Evolutionary conservation across 768 basidiomycete species (phyloP).

Genomic region (Trametes sanguinea): DNA sequence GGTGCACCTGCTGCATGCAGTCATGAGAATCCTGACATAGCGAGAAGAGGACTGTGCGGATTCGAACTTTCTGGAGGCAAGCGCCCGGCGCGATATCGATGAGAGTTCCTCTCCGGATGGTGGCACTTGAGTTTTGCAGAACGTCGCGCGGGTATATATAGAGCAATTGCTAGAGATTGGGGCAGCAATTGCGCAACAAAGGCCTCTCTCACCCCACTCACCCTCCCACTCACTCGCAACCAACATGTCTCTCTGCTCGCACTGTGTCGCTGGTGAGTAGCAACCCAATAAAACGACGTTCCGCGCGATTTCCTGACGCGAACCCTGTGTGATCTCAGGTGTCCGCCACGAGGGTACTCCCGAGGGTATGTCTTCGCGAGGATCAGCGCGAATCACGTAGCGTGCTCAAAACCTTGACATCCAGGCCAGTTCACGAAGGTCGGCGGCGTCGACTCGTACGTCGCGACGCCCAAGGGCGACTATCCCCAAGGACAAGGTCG

Average conservation of each 20-base stretch:
- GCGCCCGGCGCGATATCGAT: conserved; percentile 9
- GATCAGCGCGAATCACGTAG: conserved; percentile 40
- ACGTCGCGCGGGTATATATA: conserved; percentile 10
- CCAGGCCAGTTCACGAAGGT: conserved; percentile 41
- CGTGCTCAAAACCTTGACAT: conserved; percentile 37
- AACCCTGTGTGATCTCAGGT: conserved; percentile 22
- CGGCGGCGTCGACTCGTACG: conserved; percentile 43
- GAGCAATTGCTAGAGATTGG: background rate
- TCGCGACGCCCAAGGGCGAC: conserved; percentile 40
- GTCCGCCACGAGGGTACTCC: conserved; percentile 40
- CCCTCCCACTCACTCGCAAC: background rate
- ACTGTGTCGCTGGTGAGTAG: conserved; percentile 56
- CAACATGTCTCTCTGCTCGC: conserved; percentile 53
- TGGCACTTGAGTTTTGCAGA: background rate
- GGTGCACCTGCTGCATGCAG: background rate
- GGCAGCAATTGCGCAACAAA: background rate
- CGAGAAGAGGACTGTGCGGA: background rate
- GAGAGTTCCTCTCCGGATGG: background rate
- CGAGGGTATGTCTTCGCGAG: conserved; percentile 35
- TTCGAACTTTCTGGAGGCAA: conserved; percentile 6
- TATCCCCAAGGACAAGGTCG: conserved; percentile 39
- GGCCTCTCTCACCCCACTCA: background rate
- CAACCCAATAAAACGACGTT: background rate
- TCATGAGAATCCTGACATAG: conserved; percentile 13
- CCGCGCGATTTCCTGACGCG: background rate